Base-by-base conservation (phyloP, 306 rosid genomes). In the Crataegus laevigata region DNA sequence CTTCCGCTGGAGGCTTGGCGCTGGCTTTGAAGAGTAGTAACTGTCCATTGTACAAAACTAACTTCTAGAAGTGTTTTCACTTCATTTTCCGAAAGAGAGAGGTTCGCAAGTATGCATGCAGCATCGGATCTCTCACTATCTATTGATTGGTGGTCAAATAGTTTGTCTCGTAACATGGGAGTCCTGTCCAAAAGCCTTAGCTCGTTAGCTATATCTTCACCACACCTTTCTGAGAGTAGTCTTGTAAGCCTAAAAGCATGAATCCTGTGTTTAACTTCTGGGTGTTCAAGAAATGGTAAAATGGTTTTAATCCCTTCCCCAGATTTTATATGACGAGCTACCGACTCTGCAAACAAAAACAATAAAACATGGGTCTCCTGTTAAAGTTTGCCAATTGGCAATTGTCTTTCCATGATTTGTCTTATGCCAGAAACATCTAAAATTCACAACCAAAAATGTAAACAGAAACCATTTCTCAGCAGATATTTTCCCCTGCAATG, bases 41-140 rank as follows among this genome's bases (percentile, higher is more conserved):
- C 82, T 8, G 65, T 54, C 93, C 88, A 85, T 67, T 61, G 70
- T 69, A 89, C 70, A 59, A 87, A 83, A 74, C 77, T 72, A n/a
- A 79, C 83, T 71, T 82, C 87, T 14, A 89, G 69, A 52, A 87
- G 87, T 47, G 66, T 67, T 81, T 61, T 82, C 26, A 81, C 79
- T 79, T 89, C 90, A 24, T 74, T 69, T 71, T 65, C 82, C 3
- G 85, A 82, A 71, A 88, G 82, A 65, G 85, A 22, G 64, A 88
- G 77, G 78, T 78, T 85, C 32, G 92, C 84, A 22, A 86, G 81
- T 73, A 84, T 78, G 74, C 84, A 78, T 61, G 89, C 92, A 13
- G 89, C 87, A 70, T 82, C 84, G 59, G 90, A 81, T 81, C 84
- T 82, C 83, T 85, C 91, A 19, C 80, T 80, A 54, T 80, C 85